These are phyloP conservation scores for Lactarius indigo DNA, from an alignment of 768 basidiomycete genomes.

Conservation along the genomic window DNA sequence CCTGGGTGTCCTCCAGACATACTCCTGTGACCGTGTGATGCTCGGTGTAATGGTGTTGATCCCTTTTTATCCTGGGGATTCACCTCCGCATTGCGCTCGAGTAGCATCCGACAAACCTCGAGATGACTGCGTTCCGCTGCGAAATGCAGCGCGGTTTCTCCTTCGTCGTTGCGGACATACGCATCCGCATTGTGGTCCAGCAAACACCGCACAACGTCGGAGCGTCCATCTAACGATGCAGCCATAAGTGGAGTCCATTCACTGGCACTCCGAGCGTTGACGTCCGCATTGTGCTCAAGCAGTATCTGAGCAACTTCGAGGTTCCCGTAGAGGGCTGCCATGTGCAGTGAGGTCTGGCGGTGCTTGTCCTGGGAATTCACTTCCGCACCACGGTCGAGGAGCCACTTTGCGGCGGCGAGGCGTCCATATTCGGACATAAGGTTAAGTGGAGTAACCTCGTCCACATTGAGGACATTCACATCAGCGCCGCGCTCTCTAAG, in stretches of 20 bases:
- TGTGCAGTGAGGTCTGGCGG: background rate
- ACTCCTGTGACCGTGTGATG: too few species aligned
- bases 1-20: too few species aligned
- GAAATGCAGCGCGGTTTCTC: background rate
- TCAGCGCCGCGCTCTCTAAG: background rate
- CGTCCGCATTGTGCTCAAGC: background rate
- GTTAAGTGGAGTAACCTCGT: background rate
- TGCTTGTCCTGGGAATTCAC: background rate
- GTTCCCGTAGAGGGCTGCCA: background rate
- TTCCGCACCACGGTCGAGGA: background rate
- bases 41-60: background rate
- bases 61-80: background rate
- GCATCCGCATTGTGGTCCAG: background rate
- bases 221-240: rapidly evolving
- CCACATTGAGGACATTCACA: background rate
- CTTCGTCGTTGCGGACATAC: rapidly evolving
- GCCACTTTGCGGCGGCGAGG: background rate
- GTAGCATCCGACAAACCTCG: background rate
- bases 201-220: background rate
- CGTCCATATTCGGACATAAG: background rate
- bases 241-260: background rate
- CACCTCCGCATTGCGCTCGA: background rate
- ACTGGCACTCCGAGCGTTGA: background rate
- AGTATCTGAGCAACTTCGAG: background rate
- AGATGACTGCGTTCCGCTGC: background rate